A percentile compares a stretch with the other conserved stretches of the same genome.
Conservation (phyloP, 768 basidiomycete species). For the Amanita thiersii region DNA sequence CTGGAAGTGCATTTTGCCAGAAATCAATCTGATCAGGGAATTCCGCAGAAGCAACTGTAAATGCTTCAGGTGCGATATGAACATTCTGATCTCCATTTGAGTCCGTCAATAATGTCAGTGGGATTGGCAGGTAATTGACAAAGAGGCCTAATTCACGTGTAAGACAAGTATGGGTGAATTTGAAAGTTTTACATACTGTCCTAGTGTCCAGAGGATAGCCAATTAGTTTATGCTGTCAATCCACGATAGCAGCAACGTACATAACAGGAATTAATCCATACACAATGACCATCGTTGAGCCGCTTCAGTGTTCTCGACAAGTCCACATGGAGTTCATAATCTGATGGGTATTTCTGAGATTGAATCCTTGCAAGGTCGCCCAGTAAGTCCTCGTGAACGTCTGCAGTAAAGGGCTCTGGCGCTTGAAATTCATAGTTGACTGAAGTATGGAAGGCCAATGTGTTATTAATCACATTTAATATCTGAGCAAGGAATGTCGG, state of each 20-base stretch:
- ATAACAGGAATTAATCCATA: slow-evolving; percentile 47
- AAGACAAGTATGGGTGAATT: no score
- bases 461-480: no score
- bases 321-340: slow-evolving; percentile 50
- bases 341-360: slow-evolving; percentile 33
- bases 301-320: slow-evolving; percentile 44
- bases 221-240: no score
- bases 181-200: neutral
- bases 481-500: no score
- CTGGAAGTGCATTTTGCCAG: slow-evolving; percentile 47
- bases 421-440: slow-evolving; percentile 52
- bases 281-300: slow-evolving; percentile 52
- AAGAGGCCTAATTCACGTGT: slow-evolving; percentile 34
- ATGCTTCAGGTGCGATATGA: slow-evolving; percentile 48
- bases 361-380: slow-evolving; percentile 41
- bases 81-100: slow-evolving; percentile 36
- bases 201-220: no score
- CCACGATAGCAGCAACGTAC: no score
- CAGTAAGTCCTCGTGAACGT: slow-evolving; percentile 50
- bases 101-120: slow-evolving; percentile 38
- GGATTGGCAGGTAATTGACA: slow-evolving; percentile 40
- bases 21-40: slow-evolving; percentile 42
- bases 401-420: slow-evolving; percentile 40
- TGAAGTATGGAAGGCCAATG: slow-evolving; percentile 53
- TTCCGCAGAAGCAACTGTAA: slow-evolving; percentile 39